phyloP scores from a whole-genome alignment of 2,329 filamentous ascomycete genomes.

The Penicillium sclerotiorum region DNA sequence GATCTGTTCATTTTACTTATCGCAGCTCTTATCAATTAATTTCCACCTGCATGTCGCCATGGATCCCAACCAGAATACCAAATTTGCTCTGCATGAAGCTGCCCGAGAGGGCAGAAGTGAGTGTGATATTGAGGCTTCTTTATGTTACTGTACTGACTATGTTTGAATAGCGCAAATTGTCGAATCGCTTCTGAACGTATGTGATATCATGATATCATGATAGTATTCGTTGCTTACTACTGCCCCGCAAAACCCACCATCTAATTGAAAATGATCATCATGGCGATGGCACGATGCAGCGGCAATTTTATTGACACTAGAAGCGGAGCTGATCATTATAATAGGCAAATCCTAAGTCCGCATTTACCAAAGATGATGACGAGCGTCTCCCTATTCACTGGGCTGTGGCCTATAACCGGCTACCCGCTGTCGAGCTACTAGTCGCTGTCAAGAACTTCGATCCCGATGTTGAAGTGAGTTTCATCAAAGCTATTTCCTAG shows the following conservation, averaged over 20 bases:
- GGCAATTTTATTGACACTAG: neutral
- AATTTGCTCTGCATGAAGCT: conserved; percentile 84
- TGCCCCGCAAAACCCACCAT: conserved; percentile 30
- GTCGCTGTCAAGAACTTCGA: conserved; percentile 75
- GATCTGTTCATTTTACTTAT: conserved; percentile 19
- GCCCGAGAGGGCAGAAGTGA: conserved; percentile 81
- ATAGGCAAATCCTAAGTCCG: conserved; percentile 78
- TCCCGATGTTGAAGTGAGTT: conserved; percentile 71
- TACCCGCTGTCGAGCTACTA: conserved; percentile 73
- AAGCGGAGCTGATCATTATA: conserved; percentile 33
- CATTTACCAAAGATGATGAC: conserved; percentile 75
- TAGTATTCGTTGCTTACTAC: conserved; percentile 8
- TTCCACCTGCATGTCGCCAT: conserved; percentile 32
- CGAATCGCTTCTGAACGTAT: conserved; percentile 73
- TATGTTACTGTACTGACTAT: conserved; percentile 25
- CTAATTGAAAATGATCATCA: too few species aligned
- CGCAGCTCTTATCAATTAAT: conserved; percentile 28
- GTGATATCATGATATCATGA: conserved; percentile 22
- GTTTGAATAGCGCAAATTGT: conserved; percentile 62
- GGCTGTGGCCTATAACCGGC: conserved; percentile 82
- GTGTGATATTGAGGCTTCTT: conserved; percentile 22
- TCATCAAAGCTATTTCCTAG: neutral
- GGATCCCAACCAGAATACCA: conserved; percentile 54
- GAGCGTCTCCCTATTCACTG: conserved; percentile 91
- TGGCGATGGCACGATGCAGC: neutral